A percentile compares a stretch with the other conserved stretches of the same genome.
phyloP scores from a whole-genome alignment of 495 filamentous ascomycete genomes.

The Hypoxylon lienhwacheense region DNA sequence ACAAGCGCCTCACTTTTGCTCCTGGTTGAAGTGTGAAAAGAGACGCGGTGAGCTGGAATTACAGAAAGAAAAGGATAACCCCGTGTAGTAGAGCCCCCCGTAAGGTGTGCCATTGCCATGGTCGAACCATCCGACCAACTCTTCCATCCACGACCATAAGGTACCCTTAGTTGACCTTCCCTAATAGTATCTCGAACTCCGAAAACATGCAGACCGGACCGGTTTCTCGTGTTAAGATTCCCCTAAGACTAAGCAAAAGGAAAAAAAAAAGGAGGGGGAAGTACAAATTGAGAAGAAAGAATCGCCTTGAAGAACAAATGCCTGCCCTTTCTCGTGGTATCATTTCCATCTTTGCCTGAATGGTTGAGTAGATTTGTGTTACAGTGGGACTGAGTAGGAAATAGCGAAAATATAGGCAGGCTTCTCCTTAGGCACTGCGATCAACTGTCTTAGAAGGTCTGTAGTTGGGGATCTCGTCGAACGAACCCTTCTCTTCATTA shows the following conservation, averaged over 20 bases:
- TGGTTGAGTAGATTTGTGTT: slow-evolving; percentile 12
- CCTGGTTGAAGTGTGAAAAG: too few species aligned
- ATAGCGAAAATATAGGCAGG: not conserved
- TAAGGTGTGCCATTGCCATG: too few species aligned
- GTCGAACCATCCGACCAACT: too few species aligned
- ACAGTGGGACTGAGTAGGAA: slow-evolving; percentile 18
- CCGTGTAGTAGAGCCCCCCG: too few species aligned
- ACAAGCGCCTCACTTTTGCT: too few species aligned
- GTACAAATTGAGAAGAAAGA: slow-evolving; percentile 2
- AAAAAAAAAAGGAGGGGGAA: slow-evolving; percentile 2
- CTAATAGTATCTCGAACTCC: slow-evolving; percentile 11
- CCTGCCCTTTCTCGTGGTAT: slow-evolving; percentile 31
- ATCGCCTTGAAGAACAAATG: slow-evolving; percentile 8
- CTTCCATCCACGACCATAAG: not conserved
- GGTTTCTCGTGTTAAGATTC: not conserved
- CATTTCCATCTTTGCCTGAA: slow-evolving; percentile 25
- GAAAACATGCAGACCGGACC: slow-evolving; percentile 13
- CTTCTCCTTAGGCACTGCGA: slow-evolving; percentile 31
- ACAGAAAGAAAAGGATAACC: too few species aligned
- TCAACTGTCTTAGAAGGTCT: slow-evolving; percentile 62
- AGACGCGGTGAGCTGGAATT: too few species aligned
- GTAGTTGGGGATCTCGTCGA: slow-evolving; percentile 78
- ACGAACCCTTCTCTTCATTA: slow-evolving; percentile 73
- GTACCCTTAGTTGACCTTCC: not conserved
- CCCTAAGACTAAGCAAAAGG: not conserved